Evolutionary conservation across 2,329 filamentous ascomycete genomes (phyloP), one percentile per base, ranked within the genome.

Genomic region (Chrysoporthe puriensis): DNA sequence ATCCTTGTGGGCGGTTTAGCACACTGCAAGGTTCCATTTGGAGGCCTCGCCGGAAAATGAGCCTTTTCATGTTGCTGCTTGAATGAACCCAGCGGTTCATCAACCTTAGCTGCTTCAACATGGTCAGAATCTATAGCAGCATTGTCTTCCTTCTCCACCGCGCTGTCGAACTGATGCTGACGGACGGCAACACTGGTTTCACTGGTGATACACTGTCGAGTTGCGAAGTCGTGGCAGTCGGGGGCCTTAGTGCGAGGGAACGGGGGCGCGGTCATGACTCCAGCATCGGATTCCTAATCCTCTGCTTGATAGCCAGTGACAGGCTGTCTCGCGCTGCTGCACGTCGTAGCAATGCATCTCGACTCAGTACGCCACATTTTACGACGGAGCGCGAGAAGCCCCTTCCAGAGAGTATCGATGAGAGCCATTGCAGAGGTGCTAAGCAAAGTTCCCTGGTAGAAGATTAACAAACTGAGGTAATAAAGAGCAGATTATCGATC

Each of bases 231-330:
- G 44, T 18, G 44, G 44, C 11, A n/a, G 44, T 46, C 44, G 13
- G 13, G 44, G 44, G 44, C 18, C 14, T 18, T 46, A 14, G 13
- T 46, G 44, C 50, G 50, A 21, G 50, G 50, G 13, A 54, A 54
- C 50, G 50, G 50, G 18, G n/a, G 50, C 7, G 50, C 50, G n/a
- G 50, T 32, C 26, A 54, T 32, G 9, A 26, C 26, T 11, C 50
- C 50, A 54, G 50, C 50, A 54, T 54, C n/a, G 21, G 50, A 54
- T 7, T 54, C 50, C 50, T 54, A 54, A n/a, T 54, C 50, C 18
- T 54, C 50, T 21, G 50, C n/a, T 13, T 54, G 50, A n/a, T 1
- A 54, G 50, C 8, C 9, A 54, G 18, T n/a, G n/a, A 21, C 6
- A 32, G n/a, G 14, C 50, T 54, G 18, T 13, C 18, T 54, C 50